Evolutionary conservation across 1,139 yeast genomes (phyloP), one percentile per base, ranked within the genome.

Genomic region (Candida pseudocylindracea): DNA sequence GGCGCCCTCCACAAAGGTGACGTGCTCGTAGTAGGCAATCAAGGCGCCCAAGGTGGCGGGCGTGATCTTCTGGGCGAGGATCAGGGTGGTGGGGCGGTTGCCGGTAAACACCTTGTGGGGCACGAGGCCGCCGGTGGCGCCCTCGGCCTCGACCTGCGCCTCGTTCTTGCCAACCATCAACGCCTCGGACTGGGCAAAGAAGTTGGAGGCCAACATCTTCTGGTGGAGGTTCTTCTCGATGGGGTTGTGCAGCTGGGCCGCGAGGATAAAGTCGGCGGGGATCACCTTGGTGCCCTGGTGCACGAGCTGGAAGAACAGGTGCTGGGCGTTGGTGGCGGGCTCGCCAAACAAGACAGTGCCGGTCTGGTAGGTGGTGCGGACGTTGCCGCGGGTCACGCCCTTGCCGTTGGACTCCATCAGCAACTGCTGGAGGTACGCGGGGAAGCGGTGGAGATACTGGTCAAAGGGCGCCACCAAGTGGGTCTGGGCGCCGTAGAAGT

Each of bases 391-490:
- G 45, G 93, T 78, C 44, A 85, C 95, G 32, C 93, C 74, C 63
- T 88, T 88, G 63, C 98, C 98, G 61, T 88, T 88, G 39, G 96
- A 83, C 63, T 88, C 98, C 98, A 88, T 88, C 29, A 93, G 80
- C 54, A 88, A 70, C 63, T 88, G 98, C 65, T 88, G 98, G 57
- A 88, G 68, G 62, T 88, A 88, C 37, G 98, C 98, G 41, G 98
- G 95, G 85, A 88, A 88, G 56, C 98, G 71, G 71, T 85, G 94
- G 58, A 88, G 65, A 66, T 88, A 88, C 64, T 88, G 98, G 59
- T 88, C 98, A 51, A 83, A 88, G 43, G 98, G 98, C 38, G 94
- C 93, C 42, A 88, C 94, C 57, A 88, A 66, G 56, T 88, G 96
- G 42, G 98, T 88, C 65, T 88, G 95, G 36, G 98, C 94, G 42